Evolutionary conservation across 73 alveolate genomes (phyloP).

Genomic region (Paramecium primaurelia): DNA sequence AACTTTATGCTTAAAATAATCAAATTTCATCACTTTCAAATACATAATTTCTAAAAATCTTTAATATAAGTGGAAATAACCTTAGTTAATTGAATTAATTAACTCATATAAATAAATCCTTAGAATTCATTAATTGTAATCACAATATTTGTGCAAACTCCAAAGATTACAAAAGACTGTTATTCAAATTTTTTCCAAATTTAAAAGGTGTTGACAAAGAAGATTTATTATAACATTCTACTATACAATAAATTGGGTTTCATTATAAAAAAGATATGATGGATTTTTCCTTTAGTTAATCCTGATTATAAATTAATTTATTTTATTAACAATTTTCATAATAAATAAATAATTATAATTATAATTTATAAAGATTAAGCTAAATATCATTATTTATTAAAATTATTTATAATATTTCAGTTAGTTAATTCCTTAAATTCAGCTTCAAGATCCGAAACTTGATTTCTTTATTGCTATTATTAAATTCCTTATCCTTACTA

Average conservation of each 20-base stretch:
- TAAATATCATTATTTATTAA: not conserved
- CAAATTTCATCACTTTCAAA: not conserved
- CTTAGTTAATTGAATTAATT: not conserved
- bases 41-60: not conserved
- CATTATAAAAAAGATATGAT: not conserved
- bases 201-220: constrained; percentile 10
- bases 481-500: not conserved
- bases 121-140: not conserved
- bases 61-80: not conserved
- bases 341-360: not conserved
- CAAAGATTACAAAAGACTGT: not conserved
- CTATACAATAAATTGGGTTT: not conserved
- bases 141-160: not conserved
- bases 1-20: not conserved
- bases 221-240: not conserved
- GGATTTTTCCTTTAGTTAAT: constrained; percentile 14
- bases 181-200: constrained; percentile 18
- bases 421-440: not conserved
- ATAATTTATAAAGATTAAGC: not conserved
- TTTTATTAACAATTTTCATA: not conserved
- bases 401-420: not conserved
- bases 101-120: not conserved
- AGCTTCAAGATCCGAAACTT: not conserved
- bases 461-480: not conserved
- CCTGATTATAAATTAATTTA: not conserved